Conservation (phyloP, 805 yeast genomes). For the Nakazawaea holstii region DNA sequence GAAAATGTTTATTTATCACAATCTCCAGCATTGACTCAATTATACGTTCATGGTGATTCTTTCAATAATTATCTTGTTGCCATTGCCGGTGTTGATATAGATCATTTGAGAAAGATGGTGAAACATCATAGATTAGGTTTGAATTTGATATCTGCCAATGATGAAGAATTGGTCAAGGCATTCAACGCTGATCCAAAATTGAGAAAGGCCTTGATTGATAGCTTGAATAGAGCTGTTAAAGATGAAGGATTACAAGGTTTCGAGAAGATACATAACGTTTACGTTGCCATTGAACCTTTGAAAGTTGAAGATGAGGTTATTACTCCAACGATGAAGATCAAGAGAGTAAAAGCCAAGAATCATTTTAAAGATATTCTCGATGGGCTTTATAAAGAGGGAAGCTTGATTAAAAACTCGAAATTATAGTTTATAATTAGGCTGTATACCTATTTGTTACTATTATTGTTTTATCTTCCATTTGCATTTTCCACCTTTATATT, state of each 20-base stretch:
- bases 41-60: conserved; percentile 63
- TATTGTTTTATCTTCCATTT: neutral
- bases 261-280: conserved; percentile 55
- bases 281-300: conserved; percentile 52
- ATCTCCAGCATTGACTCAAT: conserved; percentile 42
- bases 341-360: conserved; percentile 19
- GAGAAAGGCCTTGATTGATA: conserved; percentile 27
- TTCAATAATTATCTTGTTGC: conserved; percentile 52
- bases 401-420: conserved; percentile 10
- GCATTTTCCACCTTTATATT: neutral
- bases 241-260: conserved; percentile 47
- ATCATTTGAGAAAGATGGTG: neutral
- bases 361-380: conserved; percentile 7
- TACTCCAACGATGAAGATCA: conserved; percentile 61
- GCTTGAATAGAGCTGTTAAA: conserved; percentile 31
- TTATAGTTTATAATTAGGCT: neutral
- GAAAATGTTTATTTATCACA: conserved; percentile 49
- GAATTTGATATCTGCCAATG: neutral
- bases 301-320: conserved; percentile 54
- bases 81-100: conserved; percentile 56
- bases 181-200: conserved; percentile 10
- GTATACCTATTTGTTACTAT: neutral
- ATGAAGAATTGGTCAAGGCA: neutral
- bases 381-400: conserved; percentile 13
- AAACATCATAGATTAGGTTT: neutral